Percentiles rank a stretch among this genome's conserved stretches.
These are phyloP conservation scores for Aspergillus flavus DNA, from an alignment of 2,329 filamentous ascomycete species.

Conservation along the genomic window DNA sequence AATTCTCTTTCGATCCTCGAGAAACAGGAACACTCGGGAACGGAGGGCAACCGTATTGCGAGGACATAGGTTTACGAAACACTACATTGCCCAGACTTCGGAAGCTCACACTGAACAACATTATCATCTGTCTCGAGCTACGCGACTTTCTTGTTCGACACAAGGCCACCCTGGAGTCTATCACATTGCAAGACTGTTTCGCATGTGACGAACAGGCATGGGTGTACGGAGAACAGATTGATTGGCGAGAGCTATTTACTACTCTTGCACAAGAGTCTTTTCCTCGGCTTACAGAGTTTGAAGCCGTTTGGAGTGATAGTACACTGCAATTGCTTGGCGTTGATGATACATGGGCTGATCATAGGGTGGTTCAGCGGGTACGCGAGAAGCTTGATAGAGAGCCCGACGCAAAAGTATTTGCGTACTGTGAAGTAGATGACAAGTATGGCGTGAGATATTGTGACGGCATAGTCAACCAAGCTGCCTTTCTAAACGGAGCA, in stretches of 20 bases:
- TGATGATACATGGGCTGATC: not conserved
- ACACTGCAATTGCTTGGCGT: not conserved
- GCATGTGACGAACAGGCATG: not conserved
- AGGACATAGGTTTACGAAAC: not conserved
- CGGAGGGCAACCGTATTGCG: not conserved
- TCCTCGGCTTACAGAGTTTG: not conserved
- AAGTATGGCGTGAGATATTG: not conserved
- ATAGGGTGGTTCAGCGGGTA: not conserved
- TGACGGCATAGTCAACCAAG: not conserved
- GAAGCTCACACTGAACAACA: not conserved
- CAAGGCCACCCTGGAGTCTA: not conserved
- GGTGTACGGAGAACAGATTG: not conserved
- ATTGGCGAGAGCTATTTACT: not conserved
- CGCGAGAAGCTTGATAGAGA: not conserved
- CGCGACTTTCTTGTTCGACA: constrained; percentile 1
- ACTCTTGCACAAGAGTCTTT: not conserved
- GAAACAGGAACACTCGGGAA: not conserved
- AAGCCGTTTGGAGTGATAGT: not conserved
- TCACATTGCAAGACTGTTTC: not conserved
- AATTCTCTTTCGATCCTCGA: constrained; percentile 2
- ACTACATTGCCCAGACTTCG: not conserved
- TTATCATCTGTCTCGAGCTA: not conserved
- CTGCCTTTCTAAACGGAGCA: not conserved
- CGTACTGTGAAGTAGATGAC: not conserved
- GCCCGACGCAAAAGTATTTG: not conserved